Percentiles rank a stretch among this genome's conserved stretches.
Conservation (phyloP, 2,329 filamentous ascomycete genomes). For the Boeremia lycopersici region DNA sequence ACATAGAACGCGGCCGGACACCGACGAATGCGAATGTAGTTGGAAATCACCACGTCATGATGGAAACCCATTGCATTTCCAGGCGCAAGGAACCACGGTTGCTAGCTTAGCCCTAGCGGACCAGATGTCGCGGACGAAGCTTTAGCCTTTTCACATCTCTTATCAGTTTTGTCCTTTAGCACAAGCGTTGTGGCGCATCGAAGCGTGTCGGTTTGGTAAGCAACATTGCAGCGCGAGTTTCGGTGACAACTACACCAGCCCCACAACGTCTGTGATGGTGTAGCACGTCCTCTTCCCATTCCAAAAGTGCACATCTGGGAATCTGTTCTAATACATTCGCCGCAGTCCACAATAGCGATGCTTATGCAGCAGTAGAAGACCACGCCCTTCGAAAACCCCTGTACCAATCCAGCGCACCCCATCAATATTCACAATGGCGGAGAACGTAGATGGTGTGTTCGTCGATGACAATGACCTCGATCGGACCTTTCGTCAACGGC, state of each 20-base stretch:
- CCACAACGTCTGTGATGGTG: neutral
- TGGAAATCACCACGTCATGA: conserved; percentile 13
- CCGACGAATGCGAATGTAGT: conserved; percentile 3
- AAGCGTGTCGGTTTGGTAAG: conserved; percentile 28
- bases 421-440: conserved; percentile 23
- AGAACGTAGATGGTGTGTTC: conserved; percentile 36
- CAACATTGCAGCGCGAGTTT: conserved; percentile 19
- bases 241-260: conserved; percentile 1
- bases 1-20: neutral
- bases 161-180: neutral
- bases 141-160: neutral
- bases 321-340: neutral
- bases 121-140: conserved; percentile 25
- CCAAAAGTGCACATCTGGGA: neutral
- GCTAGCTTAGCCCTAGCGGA: conserved; percentile 16
- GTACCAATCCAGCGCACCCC: neutral
- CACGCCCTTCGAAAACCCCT: conserved; percentile 1
- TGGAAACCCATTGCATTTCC: conserved; percentile 2
- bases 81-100: conserved; percentile 2
- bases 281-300: neutral
- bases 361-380: conserved; percentile 17
- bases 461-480: conserved; percentile 41
- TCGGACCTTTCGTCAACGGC: conserved; percentile 26
- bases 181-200: neutral
- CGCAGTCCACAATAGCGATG: conserved; percentile 22